Conservation (phyloP, 306 rosid species). For the Senna siamea region DNA sequence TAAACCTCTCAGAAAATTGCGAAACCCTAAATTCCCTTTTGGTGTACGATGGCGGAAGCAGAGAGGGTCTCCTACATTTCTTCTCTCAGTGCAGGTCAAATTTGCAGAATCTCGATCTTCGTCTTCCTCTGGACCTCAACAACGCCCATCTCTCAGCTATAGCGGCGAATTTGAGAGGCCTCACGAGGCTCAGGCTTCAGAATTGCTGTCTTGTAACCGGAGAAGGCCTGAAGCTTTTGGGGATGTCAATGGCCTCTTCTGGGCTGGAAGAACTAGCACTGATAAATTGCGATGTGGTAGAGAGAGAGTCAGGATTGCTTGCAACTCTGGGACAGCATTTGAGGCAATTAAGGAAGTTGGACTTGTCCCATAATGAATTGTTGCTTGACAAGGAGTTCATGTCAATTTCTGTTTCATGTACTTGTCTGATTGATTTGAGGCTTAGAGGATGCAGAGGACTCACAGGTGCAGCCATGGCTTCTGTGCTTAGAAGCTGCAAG, state of each 20-base stretch:
- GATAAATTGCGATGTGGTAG: slow-evolving; percentile 85
- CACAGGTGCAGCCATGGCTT: slow-evolving; percentile 45
- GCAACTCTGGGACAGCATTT: slow-evolving; percentile 80
- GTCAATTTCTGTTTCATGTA: slow-evolving; percentile 72
- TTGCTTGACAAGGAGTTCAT: slow-evolving; percentile 74
- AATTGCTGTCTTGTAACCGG: slow-evolving; percentile 86
- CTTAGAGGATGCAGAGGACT: slow-evolving; percentile 76
- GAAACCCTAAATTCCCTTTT: slow-evolving; percentile 57
- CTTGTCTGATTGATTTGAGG: slow-evolving; percentile 61
- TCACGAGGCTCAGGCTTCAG: slow-evolving; percentile 66
- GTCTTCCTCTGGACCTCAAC: slow-evolving; percentile 82
- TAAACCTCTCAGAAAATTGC: slow-evolving; percentile 62
- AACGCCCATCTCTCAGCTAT: slow-evolving; percentile 67
- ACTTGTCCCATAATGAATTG: slow-evolving; percentile 80
- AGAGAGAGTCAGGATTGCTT: slow-evolving; percentile 78
- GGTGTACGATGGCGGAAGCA: slow-evolving; percentile 89
- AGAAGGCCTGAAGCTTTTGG: slow-evolving; percentile 71
- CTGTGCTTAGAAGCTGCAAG: slow-evolving; percentile 66
- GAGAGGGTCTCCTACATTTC: slow-evolving; percentile 66
- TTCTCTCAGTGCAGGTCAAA: slow-evolving; percentile 44
- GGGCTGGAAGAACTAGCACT: slow-evolving; percentile 78
- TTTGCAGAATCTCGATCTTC: slow-evolving; percentile 65
- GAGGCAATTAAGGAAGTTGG: slow-evolving; percentile 65
- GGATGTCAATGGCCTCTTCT: slow-evolving; percentile 42
- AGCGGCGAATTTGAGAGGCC: slow-evolving; percentile 50